phyloP scores from a whole-genome alignment of 1,139 yeast genomes.

The Hansenula sp. region DNA sequence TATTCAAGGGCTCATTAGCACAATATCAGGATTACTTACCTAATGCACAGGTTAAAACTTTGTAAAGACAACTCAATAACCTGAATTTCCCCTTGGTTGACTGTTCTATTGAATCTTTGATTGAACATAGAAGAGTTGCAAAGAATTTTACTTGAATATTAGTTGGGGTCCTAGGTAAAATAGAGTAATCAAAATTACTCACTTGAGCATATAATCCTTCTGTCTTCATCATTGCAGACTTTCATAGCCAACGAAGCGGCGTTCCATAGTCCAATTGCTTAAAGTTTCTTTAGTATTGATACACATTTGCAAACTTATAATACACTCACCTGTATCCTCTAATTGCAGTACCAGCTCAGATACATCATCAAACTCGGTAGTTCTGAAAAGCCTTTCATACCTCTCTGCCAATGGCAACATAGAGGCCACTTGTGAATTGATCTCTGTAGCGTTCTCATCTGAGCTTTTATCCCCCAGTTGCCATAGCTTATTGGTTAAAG shows the following conservation, averaged over 20 bases:
- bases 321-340: constrained; percentile 10
- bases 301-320: neutral
- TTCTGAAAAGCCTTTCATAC: constrained; percentile 16
- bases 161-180: neutral
- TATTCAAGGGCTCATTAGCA: neutral
- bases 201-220: constrained; percentile 13
- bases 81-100: constrained; percentile 20
- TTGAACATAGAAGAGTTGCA: constrained; percentile 22
- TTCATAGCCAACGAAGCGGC: constrained; percentile 18
- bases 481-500: neutral
- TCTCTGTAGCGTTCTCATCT: neutral
- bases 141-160: constrained; percentile 19
- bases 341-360: constrained; percentile 6
- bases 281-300: neutral
- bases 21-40: constrained; percentile 7
- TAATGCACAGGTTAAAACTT: constrained; percentile 16
- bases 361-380: constrained; percentile 12
- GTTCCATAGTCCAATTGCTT: constrained; percentile 29
- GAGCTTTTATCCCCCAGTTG: neutral
- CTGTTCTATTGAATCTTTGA: constrained; percentile 21
- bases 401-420: constrained; percentile 20
- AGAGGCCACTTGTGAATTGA: neutral
- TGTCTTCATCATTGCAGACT: constrained; percentile 7
- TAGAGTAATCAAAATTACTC: no score
- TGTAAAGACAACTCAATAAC: constrained; percentile 20